phyloP scores from a whole-genome alignment of 805 yeast genomes.

The Kregervanrija delftensis region DNA sequence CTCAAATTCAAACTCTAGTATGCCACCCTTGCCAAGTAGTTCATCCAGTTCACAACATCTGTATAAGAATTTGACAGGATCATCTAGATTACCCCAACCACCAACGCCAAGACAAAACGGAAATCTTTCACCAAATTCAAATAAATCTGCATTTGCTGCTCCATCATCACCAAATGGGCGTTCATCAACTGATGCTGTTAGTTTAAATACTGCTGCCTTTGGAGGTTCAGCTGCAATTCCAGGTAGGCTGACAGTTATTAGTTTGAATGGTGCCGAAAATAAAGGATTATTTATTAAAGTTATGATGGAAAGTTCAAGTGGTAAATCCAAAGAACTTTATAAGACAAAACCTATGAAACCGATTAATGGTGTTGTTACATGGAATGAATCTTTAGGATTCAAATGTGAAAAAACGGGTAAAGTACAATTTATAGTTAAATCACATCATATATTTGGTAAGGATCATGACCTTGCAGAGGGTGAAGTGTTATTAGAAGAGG shows the following conservation, averaged over 20 bases:
- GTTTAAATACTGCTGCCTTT: slow-evolving; percentile 23
- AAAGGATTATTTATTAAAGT: slow-evolving; percentile 46
- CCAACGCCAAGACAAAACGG: too few relatives aligned
- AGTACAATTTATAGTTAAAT: slow-evolving; percentile 52
- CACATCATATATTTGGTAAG: slow-evolving; percentile 70
- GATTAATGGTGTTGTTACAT: slow-evolving; percentile 36
- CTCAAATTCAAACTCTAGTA: too few relatives aligned
- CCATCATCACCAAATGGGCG: slow-evolving; percentile 10
- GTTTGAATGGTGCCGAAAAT: slow-evolving; percentile 19
- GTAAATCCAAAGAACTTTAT: slow-evolving; percentile 48
- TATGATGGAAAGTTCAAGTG: slow-evolving; percentile 29
- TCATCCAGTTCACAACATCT: too few relatives aligned
- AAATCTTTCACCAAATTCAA: too few relatives aligned
- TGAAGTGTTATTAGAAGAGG: slow-evolving; percentile 44
- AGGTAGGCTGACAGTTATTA: slow-evolving; percentile 48
- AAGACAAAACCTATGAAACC: slow-evolving; percentile 57
- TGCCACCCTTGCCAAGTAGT: too few relatives aligned
- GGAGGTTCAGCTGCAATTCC: slow-evolving; percentile 31
- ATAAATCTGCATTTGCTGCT: background rate
- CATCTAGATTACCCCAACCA: too few relatives aligned
- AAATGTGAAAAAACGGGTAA: slow-evolving; percentile 57
- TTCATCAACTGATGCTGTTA: slow-evolving; percentile 19
- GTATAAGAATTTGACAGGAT: too few relatives aligned
- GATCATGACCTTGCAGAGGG: slow-evolving; percentile 58
- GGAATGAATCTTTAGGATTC: slow-evolving; percentile 64